Evolutionary conservation across 2,329 filamentous ascomycete species (phyloP).

Genomic region (Cladophialophora psammophila): DNA sequence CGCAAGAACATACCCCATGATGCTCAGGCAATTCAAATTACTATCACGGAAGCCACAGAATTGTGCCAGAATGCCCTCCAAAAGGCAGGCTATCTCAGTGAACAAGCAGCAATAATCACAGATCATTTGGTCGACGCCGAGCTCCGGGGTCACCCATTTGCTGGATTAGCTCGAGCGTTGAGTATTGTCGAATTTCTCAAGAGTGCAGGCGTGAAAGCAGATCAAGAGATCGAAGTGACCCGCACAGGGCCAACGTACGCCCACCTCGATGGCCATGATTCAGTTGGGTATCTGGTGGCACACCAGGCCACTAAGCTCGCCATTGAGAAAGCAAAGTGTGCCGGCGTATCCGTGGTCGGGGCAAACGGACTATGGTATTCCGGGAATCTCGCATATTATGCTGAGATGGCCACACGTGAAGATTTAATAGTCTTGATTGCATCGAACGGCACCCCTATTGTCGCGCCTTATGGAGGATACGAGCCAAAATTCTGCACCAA

Average conservation of each 20-base stretch:
- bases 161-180: slow-evolving; percentile 23
- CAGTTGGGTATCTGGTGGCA: slow-evolving; percentile 24
- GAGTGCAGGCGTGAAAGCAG: neutral
- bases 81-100: slow-evolving; percentile 15
- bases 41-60: slow-evolving; percentile 8
- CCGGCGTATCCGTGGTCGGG: slow-evolving; percentile 51
- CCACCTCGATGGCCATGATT: slow-evolving; percentile 25
- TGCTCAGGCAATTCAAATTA: no score
- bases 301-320: slow-evolving; percentile 19
- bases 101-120: slow-evolving; percentile 23
- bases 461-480: slow-evolving; percentile 26
- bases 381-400: slow-evolving; percentile 27
- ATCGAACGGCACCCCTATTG: slow-evolving; percentile 26
- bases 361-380: slow-evolving; percentile 51
- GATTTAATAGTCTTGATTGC: slow-evolving; percentile 25
- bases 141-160: slow-evolving; percentile 23
- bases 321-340: slow-evolving; percentile 19
- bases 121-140: slow-evolving; percentile 29
- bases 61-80: slow-evolving; percentile 19
- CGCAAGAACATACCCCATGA: no score
- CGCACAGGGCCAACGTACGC: slow-evolving; percentile 20
- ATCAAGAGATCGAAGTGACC: slow-evolving; percentile 17
- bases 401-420: slow-evolving; percentile 24
- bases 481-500: slow-evolving; percentile 31
- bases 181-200: slow-evolving; percentile 27